Evolutionary conservation across 2,329 filamentous ascomycete species (phyloP).

Genomic region (Cercospora zeina): DNA sequence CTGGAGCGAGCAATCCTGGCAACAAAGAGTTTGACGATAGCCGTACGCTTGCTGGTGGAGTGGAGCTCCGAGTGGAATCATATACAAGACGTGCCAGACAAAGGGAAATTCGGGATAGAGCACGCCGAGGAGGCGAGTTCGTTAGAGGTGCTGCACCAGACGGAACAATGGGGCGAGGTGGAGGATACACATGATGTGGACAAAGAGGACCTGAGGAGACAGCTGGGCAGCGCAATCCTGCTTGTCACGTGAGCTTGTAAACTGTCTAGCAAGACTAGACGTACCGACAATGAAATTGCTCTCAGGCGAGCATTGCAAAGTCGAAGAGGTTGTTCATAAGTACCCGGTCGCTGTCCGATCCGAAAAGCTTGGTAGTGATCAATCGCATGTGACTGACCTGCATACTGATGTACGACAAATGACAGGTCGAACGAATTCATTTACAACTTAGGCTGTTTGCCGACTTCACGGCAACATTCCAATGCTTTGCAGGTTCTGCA

Average conservation of each 20-base stretch:
- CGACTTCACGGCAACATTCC: no score
- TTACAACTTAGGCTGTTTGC: not conserved
- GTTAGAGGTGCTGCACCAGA: conserved; percentile 89
- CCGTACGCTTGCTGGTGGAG: conserved; percentile 73
- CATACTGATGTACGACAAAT: no score
- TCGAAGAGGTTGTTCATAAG: not conserved
- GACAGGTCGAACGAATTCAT: not conserved
- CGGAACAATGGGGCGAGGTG: conserved; percentile 87
- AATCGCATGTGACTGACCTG: no score
- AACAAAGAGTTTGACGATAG: conserved; percentile 81
- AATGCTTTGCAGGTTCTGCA: not conserved
- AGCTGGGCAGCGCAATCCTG: conserved; percentile 83
- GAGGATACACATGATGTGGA: conserved; percentile 98
- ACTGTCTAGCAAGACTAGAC: not conserved
- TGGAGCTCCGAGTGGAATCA: conserved; percentile 76
- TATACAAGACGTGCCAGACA: conserved; percentile 46
- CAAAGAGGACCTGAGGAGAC: conserved; percentile 81
- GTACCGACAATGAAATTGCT: not conserved
- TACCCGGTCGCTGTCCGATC: not conserved
- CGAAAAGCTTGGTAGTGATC: no score
- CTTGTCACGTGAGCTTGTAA: conserved; percentile 56
- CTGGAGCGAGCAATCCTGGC: conserved; percentile 81
- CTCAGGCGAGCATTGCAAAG: not conserved
- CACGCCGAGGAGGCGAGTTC: conserved; percentile 76
- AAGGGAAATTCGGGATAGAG: conserved; percentile 70